phyloP scores from a whole-genome alignment of 495 filamentous ascomycete genomes.

The Tuber microsphaerosporum region DNA sequence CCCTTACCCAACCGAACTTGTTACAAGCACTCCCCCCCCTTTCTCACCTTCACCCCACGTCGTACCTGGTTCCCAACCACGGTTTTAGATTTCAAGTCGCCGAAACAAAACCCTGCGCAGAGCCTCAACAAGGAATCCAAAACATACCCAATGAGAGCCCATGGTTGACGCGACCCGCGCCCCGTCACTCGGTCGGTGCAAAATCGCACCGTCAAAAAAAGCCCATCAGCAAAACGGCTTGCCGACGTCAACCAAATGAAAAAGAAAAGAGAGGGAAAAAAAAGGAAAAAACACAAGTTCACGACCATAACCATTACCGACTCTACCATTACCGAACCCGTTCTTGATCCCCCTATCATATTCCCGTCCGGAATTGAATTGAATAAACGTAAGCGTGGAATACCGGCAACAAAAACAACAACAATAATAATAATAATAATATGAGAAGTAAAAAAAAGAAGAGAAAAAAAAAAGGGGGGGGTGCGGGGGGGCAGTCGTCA shows the following conservation, averaged over 20 bases:
- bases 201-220: background rate
- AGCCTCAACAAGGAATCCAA: background rate
- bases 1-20: background rate
- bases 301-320: background rate
- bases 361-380: background rate
- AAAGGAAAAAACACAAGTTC: background rate
- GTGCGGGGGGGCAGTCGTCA: background rate
- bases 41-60: background rate
- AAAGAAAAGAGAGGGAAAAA: background rate
- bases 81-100: background rate
- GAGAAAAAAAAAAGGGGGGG: background rate
- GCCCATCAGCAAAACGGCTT: background rate
- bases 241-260: background rate
- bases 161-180: background rate
- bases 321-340: background rate
- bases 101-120: constrained; percentile 3
- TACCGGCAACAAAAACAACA: background rate
- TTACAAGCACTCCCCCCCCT: background rate
- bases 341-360: background rate
- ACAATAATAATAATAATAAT: background rate
- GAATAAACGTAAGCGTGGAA: background rate
- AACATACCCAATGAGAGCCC: background rate
- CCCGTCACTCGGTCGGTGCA: background rate
- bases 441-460: background rate
- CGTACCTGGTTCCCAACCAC: constrained; percentile 3